Evolutionary conservation across 306 rosid genomes (phyloP), one percentile per base, ranked within the genome.

Genomic region (Alnus glutinosa): DNA sequence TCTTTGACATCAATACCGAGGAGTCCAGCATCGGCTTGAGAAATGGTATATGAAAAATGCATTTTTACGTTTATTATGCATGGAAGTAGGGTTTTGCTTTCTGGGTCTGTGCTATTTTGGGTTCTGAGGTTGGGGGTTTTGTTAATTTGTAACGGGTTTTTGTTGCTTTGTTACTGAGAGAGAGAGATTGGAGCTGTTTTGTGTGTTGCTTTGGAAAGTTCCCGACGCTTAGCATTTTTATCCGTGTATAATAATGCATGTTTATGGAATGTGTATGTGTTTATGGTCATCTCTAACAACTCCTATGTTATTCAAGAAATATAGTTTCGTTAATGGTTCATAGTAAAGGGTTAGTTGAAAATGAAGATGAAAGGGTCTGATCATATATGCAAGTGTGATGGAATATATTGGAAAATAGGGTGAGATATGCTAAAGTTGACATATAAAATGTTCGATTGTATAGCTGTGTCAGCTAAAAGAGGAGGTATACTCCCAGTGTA

Each of bases 21-120:
- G 85, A 84, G 28, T 84, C 87, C 66, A 80, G 82, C 67, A 80
- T 84, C 68, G 85, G 81, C 18, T 66, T 73, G 71, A 77, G 82
- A 47, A 82, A 73, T 19, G 85, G 82, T 82, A 54, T 39, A 5
- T 30, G 11, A 10, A 32, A 32, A 50, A 67, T 66, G 71, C 15
- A 66, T 66, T 66, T 37, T 37, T 12, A 49, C 15, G 11, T 49
- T 49, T 9, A 59, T 28, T 28, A 9, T 18, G 39, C 13, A 7
- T 63, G 9, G 42, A 32, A 14, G 46, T 32, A 34, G 28, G 50
- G 16, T 30, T 42, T 28, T 49, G 55, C 50, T 47, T 42, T 58
- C 78, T 58, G 78, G 77, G 66, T 44, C 54, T 46, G 8, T 46
- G 73, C 13, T 8, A 19, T 39, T 15, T n/a, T 42, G 50, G 46